Base-by-base conservation (phyloP, 306 rosid genomes). In the Lathyrus aphaca region DNA sequence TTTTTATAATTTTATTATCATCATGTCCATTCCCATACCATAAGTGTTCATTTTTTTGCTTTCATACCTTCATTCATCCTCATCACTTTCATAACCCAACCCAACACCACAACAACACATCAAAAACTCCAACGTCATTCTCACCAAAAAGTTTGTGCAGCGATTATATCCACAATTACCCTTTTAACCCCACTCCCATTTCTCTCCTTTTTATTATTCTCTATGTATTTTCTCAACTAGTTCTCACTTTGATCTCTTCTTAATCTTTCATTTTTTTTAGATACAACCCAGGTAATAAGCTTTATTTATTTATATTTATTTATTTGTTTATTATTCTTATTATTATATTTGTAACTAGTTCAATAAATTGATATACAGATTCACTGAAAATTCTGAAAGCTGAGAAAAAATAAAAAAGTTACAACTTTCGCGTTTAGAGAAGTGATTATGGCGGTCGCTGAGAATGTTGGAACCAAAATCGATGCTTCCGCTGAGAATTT, bases 391-490 rank as follows among this genome's bases (percentile, higher is more conserved):
- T 68, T 77, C 78, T 68, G 21, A 19, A 23, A 56, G 45, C 56
- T 21, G 66, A n/a, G 40, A 19, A 6, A 42, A 44, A 13, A 55
- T 25, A 25, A 25, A 55, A 68, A 76, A 72, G 25, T 5, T 16
- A 35, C 40, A 56, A 27, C 76, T 79, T 83, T 39, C 23, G 38
- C 35, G 45, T 42, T 53, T 42, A 67, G 15, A 35, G 18, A 27
- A 71, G 61, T 61, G 81, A 83, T 80, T 86, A 92, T 92, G 98
- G 98, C 95, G 46, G 96, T 92, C 14, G 89, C 88, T 79, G 98
- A 92, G 85, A 87, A 86, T 92, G 96, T 82, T 53, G 87, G 87
- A 51, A 62, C 80, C 14, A 79, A 68, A 79, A 58, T 68, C 80
- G 82, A 71, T 17, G 73, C 84, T 40, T 72, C 87, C 12, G 44